phyloP scores from a whole-genome alignment of 345 rosid genomes.

The Moringa oleifera region DNA sequence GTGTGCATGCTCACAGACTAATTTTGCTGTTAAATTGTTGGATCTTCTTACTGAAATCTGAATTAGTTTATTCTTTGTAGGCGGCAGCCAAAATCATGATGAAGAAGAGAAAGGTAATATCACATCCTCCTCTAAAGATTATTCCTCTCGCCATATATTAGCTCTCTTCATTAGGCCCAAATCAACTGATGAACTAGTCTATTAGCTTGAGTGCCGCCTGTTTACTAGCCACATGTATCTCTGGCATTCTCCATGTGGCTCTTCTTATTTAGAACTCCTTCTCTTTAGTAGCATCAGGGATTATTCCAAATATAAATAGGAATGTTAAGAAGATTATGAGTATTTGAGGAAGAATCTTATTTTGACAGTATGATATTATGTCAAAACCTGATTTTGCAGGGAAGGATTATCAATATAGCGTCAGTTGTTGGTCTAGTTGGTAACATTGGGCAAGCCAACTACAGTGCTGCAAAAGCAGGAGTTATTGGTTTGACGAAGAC shows the following conservation, averaged over 20 bases:
- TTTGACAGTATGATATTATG: conserved; percentile 3
- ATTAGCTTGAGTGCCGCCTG: neutral
- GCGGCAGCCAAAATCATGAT: conserved; percentile 94
- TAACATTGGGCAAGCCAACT: conserved; percentile 95
- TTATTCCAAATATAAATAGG: neutral
- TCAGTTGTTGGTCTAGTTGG: conserved; percentile 96
- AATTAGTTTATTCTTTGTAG: conserved; percentile 44
- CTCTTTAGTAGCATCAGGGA: conserved; percentile 6
- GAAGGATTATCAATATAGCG: conserved; percentile 79
- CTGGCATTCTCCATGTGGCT: neutral
- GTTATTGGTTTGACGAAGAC: conserved; percentile 87
- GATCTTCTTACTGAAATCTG: conserved; percentile 18
- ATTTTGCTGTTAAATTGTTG: conserved; percentile 10
- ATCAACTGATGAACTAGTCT: too few relatives aligned
- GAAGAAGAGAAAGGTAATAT: conserved; percentile 78
- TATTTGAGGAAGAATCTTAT: neutral
- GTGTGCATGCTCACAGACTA: conserved; percentile 28
- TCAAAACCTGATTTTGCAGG: conserved; percentile 37
- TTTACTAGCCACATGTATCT: neutral
- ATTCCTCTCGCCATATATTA: too few relatives aligned
- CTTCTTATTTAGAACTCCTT: neutral
- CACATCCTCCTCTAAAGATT: neutral
- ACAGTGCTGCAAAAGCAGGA: conserved; percentile 97
- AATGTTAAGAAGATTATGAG: neutral
- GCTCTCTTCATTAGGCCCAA: too few relatives aligned